These are phyloP conservation scores for Tricharina praecox DNA, from an alignment of 495 filamentous ascomycete genomes.

Conservation along the genomic window DNA sequence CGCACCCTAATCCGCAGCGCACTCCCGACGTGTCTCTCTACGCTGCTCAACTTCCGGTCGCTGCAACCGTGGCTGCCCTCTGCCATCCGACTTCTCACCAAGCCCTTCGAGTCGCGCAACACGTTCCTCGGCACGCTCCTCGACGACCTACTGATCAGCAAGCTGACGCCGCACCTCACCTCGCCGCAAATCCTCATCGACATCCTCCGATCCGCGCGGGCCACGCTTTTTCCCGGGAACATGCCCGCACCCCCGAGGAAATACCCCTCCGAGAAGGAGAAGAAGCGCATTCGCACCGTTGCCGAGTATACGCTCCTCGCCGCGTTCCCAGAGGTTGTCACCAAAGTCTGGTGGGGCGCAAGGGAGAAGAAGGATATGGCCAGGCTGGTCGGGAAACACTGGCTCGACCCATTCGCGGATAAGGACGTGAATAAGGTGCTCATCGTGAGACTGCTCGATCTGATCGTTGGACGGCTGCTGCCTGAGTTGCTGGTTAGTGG, in stretches of 20 bases:
- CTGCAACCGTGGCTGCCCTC: conserved; percentile 23
- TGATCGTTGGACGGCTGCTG: conserved; percentile 57
- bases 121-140: conserved; percentile 13
- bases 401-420: conserved; percentile 61
- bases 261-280: conserved; percentile 33
- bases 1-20: conserved; percentile 16
- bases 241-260: conserved; percentile 34
- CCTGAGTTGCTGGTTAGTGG: conserved; percentile 69
- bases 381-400: conserved; percentile 34
- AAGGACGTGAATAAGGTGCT: conserved; percentile 83
- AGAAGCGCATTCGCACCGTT: conserved; percentile 34
- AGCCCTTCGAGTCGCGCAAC: conserved; percentile 10
- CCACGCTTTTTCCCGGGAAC: conserved; percentile 66
- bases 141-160: conserved; percentile 57
- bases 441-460: conserved; percentile 58
- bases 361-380: conserved; percentile 30
- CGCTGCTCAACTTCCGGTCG: conserved; percentile 4
- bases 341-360: conserved; percentile 34
- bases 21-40: conserved; percentile 11
- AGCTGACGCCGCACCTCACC: conserved; percentile 46
- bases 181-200: conserved; percentile 51
- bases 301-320: conserved; percentile 38
- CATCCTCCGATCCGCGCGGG: conserved; percentile 53
- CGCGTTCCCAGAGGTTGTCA: conserved; percentile 34
- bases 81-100: conserved; percentile 10